phyloP scores from a whole-genome alignment of 1,284 basidiomycete genomes.

The Malassezia slooffiae region DNA sequence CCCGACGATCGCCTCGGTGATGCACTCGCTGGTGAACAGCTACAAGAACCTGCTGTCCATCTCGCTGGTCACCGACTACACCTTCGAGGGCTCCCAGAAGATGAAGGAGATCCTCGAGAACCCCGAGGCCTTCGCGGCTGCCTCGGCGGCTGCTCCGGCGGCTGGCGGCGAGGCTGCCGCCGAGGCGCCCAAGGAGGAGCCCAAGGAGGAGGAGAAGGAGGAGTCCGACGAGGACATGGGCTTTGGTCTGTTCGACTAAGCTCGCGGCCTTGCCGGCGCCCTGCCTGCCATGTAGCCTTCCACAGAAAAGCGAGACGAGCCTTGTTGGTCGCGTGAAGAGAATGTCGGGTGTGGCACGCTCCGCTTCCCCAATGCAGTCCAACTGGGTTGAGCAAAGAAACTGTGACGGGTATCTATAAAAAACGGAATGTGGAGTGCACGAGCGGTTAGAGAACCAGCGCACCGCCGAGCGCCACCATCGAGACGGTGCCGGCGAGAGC shows the following conservation, averaged over 20 bases:
- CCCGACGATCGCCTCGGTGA: conserved; percentile 86
- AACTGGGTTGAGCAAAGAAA: no score
- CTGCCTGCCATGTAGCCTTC: no score
- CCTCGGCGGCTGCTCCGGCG: conserved; percentile 58
- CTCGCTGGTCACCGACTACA: conserved; percentile 84
- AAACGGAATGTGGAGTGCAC: no score
- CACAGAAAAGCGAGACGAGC: no score
- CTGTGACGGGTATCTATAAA: no score
- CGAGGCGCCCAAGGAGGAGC: conserved; percentile 47
- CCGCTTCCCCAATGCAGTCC: no score
- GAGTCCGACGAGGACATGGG: conserved; percentile 46
- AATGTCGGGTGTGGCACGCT: no score
- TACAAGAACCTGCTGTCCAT: conserved; percentile 93
- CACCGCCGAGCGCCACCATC: no score
- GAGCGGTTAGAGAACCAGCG: no score
- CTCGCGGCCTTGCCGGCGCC: no score
- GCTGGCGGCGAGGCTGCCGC: conserved; percentile 52
- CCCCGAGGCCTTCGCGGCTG: conserved; percentile 84
- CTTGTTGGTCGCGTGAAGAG: no score
- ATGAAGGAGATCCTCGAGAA: conserved; percentile 95
- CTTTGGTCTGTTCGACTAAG: conserved; percentile 72
- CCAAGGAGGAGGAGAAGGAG: conserved; percentile 66
- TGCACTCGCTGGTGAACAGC: conserved; percentile 89
- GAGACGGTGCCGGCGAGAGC: no score
- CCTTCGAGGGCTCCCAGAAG: conserved; percentile 86